Conservation (phyloP, 176 grass and related monocot genomes). For the Neostapfia colusana region DNA sequence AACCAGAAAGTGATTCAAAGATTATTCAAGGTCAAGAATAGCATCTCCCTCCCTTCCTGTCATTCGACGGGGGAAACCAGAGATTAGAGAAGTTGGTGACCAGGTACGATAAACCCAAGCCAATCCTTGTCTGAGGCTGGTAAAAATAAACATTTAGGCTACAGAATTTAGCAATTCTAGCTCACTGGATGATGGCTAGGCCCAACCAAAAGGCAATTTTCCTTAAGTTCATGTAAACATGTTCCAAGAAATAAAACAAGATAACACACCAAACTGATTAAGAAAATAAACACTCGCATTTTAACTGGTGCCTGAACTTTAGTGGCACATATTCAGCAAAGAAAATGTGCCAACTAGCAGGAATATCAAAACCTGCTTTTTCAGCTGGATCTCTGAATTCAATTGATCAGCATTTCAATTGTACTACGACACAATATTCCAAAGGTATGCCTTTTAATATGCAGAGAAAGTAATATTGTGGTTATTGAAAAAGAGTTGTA, state of each 20-base stretch:
- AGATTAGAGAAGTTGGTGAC: no score
- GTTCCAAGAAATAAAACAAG: background rate
- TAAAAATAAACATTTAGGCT: constrained; percentile 11
- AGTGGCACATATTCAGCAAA: background rate
- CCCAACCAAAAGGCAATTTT: background rate
- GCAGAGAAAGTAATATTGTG: background rate
- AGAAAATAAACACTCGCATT: background rate
- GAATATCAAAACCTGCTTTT: background rate
- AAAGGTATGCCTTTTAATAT: background rate
- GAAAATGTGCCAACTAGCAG: background rate
- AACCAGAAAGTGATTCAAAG: background rate
- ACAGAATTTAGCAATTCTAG: constrained; percentile 13
- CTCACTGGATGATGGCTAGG: constrained; percentile 13
- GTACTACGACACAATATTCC: background rate
- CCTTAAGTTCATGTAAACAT: background rate
- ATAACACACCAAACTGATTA: background rate
- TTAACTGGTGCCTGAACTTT: background rate
- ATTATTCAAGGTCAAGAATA: constrained; percentile 7
- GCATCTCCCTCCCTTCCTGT: background rate
- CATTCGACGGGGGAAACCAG: background rate
- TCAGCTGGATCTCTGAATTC: background rate
- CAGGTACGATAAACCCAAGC: background rate
- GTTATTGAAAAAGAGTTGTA: no score
- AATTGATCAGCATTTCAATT: background rate
- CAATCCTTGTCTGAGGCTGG: background rate